Evolutionary conservation across 257 asterid genomes (phyloP), one percentile per base, ranked within the genome.

Genomic region (Nicotiana knightiana): DNA sequence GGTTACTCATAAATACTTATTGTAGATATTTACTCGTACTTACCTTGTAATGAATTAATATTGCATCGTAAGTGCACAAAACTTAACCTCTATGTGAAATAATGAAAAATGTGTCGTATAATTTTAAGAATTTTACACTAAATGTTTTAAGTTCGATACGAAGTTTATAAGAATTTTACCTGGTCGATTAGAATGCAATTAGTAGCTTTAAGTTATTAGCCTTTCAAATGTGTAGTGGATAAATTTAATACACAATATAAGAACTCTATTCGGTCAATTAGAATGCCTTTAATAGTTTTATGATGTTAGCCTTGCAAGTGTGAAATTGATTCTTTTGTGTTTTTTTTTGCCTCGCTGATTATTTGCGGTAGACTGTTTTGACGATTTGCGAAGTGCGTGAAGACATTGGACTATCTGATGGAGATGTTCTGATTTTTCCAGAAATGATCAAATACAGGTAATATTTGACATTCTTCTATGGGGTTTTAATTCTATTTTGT

Each of bases 391-490:
- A 92, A 87, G 94, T 90, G 67, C 86, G 84, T n/a, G 88, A 87
- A 75, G 97, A 85, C 70, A 75, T 86, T 84, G 89, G 83, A 68
- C 80, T 94, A 83, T 86, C 90, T 3, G 97, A 93, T 86, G 98
- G 98, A 82, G 99, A 94, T 87, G 94, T 92, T 85, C 68, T 96
- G 80, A 39, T 93, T 84, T 96, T 96, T 85, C 99, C 99, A n/a
- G 97, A 96, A 53, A 94, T 90, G 98, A 84, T 82, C 79, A 81
- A 90, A 79, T 94, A 87, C 91, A 94, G 98, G 99, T 94, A 93
- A 63, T 1, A 28, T 28, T 75, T 28, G 1, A 75, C 28, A 28
- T 28, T 75, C 63, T 51, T 51, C 28, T 16, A 75, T 51, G 8
- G 2, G 2, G 1, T 5, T 16, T 15, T 13, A 15, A 7, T 55